Conservation (phyloP, 768 basidiomycete species). For the Neoboletus brunneissimus region DNA sequence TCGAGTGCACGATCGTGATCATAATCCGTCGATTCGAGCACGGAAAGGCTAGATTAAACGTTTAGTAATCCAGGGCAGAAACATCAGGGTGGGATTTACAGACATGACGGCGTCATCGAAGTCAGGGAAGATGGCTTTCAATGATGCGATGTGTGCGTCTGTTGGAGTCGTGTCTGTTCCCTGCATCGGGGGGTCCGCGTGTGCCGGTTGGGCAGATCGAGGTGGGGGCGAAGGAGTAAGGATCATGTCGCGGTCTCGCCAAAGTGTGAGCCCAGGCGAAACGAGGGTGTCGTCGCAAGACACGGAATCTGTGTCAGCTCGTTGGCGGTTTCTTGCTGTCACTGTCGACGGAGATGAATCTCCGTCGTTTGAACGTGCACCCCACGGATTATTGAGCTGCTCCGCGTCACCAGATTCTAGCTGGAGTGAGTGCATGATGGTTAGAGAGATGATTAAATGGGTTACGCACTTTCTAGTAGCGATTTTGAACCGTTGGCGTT, state of each 20-base stretch:
- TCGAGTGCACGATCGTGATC: constrained; percentile 78
- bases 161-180: not conserved
- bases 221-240: constrained; percentile 17
- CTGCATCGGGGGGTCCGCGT: not conserved
- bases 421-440: constrained; percentile 7
- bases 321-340: not conserved
- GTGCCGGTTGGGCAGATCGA: not conserved
- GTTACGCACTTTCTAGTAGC: not conserved
- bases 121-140: constrained; percentile 75
- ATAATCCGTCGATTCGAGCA: constrained; percentile 69
- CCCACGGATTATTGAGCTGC: constrained; percentile 12
- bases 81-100: constrained; percentile 22
- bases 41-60: constrained; percentile 48
- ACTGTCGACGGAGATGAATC: not conserved
- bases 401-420: not conserved
- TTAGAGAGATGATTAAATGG: not conserved
- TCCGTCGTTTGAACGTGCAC: not conserved
- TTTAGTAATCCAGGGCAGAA: not conserved
- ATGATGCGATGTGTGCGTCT: constrained; percentile 50
- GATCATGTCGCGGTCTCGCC: constrained; percentile 17
- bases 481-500: not conserved
- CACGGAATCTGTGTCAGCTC: not conserved
- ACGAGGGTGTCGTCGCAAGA: not conserved
- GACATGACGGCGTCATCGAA: constrained; percentile 74
- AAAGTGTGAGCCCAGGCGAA: not conserved